Evolutionary conservation across 2,329 filamentous ascomycete species (phyloP).

Genomic region (Aspergillus luchuensis): DNA sequence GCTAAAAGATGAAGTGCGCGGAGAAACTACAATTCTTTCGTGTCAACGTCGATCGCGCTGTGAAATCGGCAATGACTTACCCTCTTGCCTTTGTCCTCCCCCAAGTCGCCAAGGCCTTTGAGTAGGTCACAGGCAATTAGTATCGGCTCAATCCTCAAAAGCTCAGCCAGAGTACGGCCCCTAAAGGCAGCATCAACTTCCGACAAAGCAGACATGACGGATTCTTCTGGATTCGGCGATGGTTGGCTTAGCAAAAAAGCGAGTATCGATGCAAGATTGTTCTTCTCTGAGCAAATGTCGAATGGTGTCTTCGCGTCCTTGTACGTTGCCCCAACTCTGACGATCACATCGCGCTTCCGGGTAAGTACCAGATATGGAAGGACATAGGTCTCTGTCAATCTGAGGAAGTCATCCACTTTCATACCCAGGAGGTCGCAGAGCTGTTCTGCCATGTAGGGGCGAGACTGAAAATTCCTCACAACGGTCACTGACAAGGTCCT

Average conservation of each 20-base stretch:
- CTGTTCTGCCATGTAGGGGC: conserved; percentile 78
- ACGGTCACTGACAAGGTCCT: conserved; percentile 77
- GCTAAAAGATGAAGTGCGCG: conserved; percentile 55
- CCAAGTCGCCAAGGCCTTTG: conserved; percentile 73
- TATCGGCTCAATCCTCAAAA: conserved; percentile 75
- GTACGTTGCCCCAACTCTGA: conserved; percentile 74
- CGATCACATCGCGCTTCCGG: conserved; percentile 74
- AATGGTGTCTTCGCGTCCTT: conserved; percentile 57
- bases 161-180: conserved; percentile 63
- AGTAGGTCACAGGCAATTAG: conserved; percentile 78
- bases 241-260: conserved; percentile 60
- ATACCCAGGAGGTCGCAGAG: conserved; percentile 80
- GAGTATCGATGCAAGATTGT: conserved; percentile 61
- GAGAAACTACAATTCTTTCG: conserved; percentile 39
- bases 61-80: conserved; percentile 49
- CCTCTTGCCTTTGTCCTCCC: conserved; percentile 53
- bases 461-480: conserved; percentile 75
- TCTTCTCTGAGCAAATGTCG: conserved; percentile 62
- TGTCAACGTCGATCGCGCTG: conserved; percentile 12
- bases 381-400: conserved; percentile 76
- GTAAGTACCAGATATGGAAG: conserved; percentile 83
- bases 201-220: conserved; percentile 68
- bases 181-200: conserved; percentile 72
- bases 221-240: conserved; percentile 66
- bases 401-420: conserved; percentile 71